phyloP scores from a whole-genome alignment of 768 basidiomycete genomes.

The Thelephora ganbajun region DNA sequence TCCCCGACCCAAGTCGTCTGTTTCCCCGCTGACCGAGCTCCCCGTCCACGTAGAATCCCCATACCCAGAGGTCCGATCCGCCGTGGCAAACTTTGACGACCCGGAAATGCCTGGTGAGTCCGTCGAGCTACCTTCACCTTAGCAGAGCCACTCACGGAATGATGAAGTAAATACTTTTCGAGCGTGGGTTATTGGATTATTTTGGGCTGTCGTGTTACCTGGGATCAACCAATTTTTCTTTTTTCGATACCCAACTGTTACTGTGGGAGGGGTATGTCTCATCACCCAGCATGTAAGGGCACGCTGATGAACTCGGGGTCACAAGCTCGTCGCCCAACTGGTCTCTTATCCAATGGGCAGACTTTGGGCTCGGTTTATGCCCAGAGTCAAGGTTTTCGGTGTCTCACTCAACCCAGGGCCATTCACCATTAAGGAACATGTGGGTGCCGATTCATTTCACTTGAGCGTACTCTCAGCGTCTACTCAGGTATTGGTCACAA shows the following conservation, averaged over 20 bases:
- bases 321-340: constrained; percentile 51
- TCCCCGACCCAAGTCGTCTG: not conserved
- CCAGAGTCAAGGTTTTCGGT: constrained; percentile 40
- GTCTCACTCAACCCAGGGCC: constrained; percentile 56
- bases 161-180: constrained; percentile 53
- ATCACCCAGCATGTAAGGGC: constrained; percentile 11
- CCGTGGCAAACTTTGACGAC: constrained; percentile 64
- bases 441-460: constrained; percentile 29
- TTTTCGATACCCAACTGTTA: constrained; percentile 30
- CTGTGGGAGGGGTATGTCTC: constrained; percentile 20
- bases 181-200: constrained; percentile 58
- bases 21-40: not conserved
- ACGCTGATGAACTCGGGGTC: constrained; percentile 6
- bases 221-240: constrained; percentile 38
- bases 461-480: constrained; percentile 5
- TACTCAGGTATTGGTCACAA: constrained; percentile 43
- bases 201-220: constrained; percentile 43
- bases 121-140: not conserved
- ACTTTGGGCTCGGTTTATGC: constrained; percentile 47
- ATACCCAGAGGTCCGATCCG: constrained; percentile 71
- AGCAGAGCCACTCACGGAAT: constrained; percentile 23
- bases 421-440: constrained; percentile 71
- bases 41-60: constrained; percentile 62
- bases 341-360: constrained; percentile 58
- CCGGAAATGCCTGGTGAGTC: constrained; percentile 36